Evolutionary conservation across 2,329 filamentous ascomycete genomes (phyloP).

Genomic region (Phaeosphaeria sp.): DNA sequence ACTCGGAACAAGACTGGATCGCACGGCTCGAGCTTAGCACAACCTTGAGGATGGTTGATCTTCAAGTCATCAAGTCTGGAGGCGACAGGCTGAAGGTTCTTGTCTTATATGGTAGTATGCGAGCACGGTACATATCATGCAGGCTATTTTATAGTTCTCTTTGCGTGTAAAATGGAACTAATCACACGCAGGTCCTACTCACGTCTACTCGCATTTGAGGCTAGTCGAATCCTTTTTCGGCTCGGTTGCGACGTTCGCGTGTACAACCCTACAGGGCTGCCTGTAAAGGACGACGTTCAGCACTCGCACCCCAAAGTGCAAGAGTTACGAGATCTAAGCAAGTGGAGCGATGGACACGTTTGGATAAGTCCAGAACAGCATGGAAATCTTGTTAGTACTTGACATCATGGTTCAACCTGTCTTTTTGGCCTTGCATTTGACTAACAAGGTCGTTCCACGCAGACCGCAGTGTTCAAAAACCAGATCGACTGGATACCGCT

Average conservation of each 20-base stretch:
- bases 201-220: constrained; percentile 65
- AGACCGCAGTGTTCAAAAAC: constrained; percentile 72
- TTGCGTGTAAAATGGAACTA: too few relatives aligned
- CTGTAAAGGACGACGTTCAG: constrained; percentile 68
- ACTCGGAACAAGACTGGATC: constrained; percentile 62
- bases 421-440: too few relatives aligned
- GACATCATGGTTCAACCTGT: too few relatives aligned
- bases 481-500: constrained; percentile 75
- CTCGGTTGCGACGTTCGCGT: constrained; percentile 71
- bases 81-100: constrained; percentile 61
- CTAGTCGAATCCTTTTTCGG: constrained; percentile 65
- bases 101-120: constrained; percentile 67
- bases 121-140: constrained; percentile 53
- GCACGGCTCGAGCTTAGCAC: constrained; percentile 62
- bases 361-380: constrained; percentile 73
- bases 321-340: constrained; percentile 65
- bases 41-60: constrained; percentile 58
- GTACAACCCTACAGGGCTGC: constrained; percentile 64
- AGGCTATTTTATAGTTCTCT: too few relatives aligned
- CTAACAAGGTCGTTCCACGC: too few relatives aligned
- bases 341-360: constrained; percentile 71
- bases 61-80: constrained; percentile 49
- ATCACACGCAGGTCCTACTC: constrained; percentile 66
- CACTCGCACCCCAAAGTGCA: constrained; percentile 66
- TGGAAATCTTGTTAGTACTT: too few relatives aligned